Evolutionary conservation across 2,329 filamentous ascomycete genomes (phyloP).

Genomic region (Hypoxylon sp.): DNA sequence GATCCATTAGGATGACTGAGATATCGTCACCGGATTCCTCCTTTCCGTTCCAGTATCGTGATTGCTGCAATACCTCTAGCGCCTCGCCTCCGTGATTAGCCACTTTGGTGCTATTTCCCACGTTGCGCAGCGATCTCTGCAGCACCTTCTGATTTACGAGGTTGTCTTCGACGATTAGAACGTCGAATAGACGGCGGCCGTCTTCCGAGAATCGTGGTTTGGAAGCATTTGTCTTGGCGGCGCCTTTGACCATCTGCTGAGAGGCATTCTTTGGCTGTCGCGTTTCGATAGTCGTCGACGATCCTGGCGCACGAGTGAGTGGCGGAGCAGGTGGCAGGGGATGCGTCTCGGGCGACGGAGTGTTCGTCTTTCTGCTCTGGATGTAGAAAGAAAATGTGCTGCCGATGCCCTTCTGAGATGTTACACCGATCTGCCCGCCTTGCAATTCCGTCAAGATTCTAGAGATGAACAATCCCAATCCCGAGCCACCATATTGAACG

Average conservation of each 20-base stretch:
- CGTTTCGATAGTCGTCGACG: constrained; percentile 51
- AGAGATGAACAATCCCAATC: constrained; percentile 80
- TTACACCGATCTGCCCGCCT: constrained; percentile 81
- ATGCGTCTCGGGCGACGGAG: constrained; percentile 55
- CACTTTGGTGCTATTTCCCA: constrained; percentile 70
- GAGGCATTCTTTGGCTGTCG: constrained; percentile 42
- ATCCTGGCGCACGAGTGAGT: constrained; percentile 50
- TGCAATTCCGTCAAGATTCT: constrained; percentile 80
- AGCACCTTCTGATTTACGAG: constrained; percentile 74
- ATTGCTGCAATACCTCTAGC: constrained; percentile 66
- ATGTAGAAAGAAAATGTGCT: constrained; percentile 84
- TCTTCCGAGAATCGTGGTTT: constrained; percentile 47
- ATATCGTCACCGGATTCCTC: constrained; percentile 64
- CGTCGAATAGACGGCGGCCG: constrained; percentile 59
- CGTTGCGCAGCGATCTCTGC: constrained; percentile 69
- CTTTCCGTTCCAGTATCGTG: constrained; percentile 66
- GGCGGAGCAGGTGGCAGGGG: constrained; percentile 48
- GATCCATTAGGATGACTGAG: constrained; percentile 80
- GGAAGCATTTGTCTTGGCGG: constrained; percentile 26
- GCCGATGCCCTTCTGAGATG: constrained; percentile 73
- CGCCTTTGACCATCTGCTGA: constrained; percentile 27
- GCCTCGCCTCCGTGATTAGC: constrained; percentile 75
- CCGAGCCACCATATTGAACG: constrained; percentile 78
- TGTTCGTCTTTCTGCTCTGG: constrained; percentile 69
- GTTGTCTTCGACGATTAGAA: constrained; percentile 76